Conservation (phyloP, 2,329 filamentous ascomycete species). For the Fusarium luffae region DNA sequence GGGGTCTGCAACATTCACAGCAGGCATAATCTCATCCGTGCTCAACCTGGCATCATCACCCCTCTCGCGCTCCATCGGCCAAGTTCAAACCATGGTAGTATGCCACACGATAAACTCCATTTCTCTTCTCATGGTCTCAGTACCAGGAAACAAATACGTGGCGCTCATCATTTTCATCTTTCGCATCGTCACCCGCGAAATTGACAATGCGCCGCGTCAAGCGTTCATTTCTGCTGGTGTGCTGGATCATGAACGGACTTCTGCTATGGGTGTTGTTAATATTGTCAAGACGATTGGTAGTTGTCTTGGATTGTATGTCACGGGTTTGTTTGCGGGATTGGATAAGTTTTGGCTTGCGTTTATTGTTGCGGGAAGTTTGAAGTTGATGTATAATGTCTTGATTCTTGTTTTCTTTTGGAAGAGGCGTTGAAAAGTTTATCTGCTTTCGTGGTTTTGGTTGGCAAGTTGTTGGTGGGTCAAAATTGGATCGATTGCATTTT, state of each 20-base stretch:
- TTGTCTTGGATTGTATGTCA: constrained; percentile 37
- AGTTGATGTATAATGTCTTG: constrained; percentile 35
- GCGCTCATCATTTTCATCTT: constrained; percentile 38
- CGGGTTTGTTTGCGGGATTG: constrained; percentile 30
- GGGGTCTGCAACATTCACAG: constrained; percentile 36
- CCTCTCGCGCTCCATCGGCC: constrained; percentile 30
- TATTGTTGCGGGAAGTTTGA: constrained; percentile 35
- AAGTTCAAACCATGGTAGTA: constrained; percentile 40
- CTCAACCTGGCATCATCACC: constrained; percentile 38
- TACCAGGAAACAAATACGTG: constrained; percentile 35
- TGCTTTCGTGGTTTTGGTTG: no score
- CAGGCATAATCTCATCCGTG: constrained; percentile 39
- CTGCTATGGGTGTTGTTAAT: constrained; percentile 40
- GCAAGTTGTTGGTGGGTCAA: neutral
- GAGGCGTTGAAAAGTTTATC: constrained; percentile 21
- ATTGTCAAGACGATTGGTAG: constrained; percentile 42
- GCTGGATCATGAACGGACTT: constrained; percentile 36
- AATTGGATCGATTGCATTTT: neutral
- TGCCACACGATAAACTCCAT: constrained; percentile 41
- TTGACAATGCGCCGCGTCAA: constrained; percentile 38
- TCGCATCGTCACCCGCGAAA: constrained; percentile 37
- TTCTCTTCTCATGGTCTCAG: constrained; percentile 32
- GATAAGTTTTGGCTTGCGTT: constrained; percentile 42
- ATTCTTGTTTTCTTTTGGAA: constrained; percentile 41
- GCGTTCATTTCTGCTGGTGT: constrained; percentile 38